Percentiles rank a stretch among this genome's conserved stretches.
Evolutionary conservation across 305 asterid genomes (phyloP).

Genomic region (Fraxinus albicans): DNA sequence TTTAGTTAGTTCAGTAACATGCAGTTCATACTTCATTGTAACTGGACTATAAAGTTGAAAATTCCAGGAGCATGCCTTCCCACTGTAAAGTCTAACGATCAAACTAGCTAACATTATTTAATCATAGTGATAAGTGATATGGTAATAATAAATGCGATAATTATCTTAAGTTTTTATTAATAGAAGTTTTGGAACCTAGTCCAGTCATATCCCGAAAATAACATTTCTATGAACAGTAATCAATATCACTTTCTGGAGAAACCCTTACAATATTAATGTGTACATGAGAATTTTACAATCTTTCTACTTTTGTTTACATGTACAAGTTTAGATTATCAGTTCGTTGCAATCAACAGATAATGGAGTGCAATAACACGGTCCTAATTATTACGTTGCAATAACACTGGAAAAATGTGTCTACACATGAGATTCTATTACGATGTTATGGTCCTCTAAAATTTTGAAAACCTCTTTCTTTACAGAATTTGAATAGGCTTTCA

Average conservation of each 20-base stretch:
- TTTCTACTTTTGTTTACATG: background rate
- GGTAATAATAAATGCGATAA: background rate
- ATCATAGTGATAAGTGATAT: background rate
- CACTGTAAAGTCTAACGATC: background rate
- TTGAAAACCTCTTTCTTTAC: background rate
- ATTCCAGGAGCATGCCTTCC: background rate
- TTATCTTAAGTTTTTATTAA: background rate
- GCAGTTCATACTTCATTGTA: background rate
- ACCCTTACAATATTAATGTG: background rate
- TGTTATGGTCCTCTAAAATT: background rate
- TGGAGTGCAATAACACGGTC: background rate
- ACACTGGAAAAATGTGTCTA: background rate
- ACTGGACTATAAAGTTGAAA: background rate
- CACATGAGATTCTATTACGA: background rate
- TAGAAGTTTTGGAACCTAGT: background rate
- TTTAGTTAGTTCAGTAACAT: background rate
- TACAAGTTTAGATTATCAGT: background rate
- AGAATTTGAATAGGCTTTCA: background rate
- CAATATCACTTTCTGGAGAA: background rate
- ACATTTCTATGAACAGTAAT: background rate
- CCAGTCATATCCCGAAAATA: background rate
- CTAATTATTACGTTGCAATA: background rate
- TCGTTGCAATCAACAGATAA: background rate
- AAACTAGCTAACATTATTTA: background rate
- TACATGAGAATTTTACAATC: background rate